Conservation (phyloP, 768 basidiomycete genomes). For the Heimioporus sp. region DNA sequence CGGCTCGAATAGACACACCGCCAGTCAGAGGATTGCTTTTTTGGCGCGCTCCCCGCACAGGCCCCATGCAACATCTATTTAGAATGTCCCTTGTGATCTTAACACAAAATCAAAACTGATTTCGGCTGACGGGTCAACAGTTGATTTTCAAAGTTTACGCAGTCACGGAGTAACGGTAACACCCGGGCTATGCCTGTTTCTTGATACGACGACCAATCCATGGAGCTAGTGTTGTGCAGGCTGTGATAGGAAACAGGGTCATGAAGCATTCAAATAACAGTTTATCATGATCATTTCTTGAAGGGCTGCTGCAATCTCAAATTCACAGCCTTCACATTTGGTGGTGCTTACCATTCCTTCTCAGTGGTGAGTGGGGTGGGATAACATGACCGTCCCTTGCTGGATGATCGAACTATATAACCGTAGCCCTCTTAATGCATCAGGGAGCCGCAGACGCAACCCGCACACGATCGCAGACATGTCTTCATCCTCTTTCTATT, state of each 20-base stretch:
- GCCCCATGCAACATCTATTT: not conserved
- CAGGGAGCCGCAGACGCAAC: constrained; percentile 22
- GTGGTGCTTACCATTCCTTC: constrained; percentile 11
- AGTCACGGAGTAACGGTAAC: constrained; percentile 8
- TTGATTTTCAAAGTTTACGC: constrained; percentile 4
- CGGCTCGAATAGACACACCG: not conserved
- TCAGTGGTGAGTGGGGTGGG: not conserved
- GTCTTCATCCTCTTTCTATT: constrained; percentile 29
- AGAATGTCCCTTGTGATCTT: constrained; percentile 13
- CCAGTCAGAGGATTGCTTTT: too few species aligned
- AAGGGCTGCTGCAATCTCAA: constrained; percentile 18
- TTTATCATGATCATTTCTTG: constrained; percentile 17
- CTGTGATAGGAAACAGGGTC: constrained; percentile 29
- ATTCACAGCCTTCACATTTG: constrained; percentile 10
- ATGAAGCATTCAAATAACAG: constrained; percentile 12
- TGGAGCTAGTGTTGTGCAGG: not conserved
- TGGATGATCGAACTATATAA: constrained; percentile 32
- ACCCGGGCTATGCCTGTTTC: constrained; percentile 1
- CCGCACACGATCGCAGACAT: constrained; percentile 12
- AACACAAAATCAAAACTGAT: constrained; percentile 10
- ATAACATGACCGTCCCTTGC: constrained; percentile 25
- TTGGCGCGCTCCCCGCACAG: too few species aligned
- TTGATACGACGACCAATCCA: constrained; percentile 8
- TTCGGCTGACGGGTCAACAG: constrained; percentile 2
- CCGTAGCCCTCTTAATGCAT: constrained; percentile 6